Percentiles rank a stretch among this genome's conserved stretches.
These are phyloP conservation scores for Lentinula lateritia DNA, from an alignment of 768 basidiomycete species.

Conservation along the genomic window DNA sequence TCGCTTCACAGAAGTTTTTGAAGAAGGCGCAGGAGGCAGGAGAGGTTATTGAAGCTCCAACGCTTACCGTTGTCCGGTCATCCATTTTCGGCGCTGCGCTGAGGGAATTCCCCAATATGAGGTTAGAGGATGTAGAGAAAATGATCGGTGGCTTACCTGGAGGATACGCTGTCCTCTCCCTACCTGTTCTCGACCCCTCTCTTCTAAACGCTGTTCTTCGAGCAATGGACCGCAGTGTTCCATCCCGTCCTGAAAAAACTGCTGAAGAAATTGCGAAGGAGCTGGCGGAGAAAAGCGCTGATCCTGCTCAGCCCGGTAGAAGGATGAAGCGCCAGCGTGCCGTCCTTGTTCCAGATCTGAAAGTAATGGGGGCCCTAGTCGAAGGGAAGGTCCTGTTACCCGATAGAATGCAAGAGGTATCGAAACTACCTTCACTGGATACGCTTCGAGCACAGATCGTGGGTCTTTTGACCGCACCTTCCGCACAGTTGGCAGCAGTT, in stretches of 20 bases:
- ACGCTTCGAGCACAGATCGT: conserved; percentile 79
- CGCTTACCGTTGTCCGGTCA: conserved; percentile 68
- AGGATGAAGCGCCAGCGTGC: conserved; percentile 56
- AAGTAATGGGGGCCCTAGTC: conserved; percentile 72
- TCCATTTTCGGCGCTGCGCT: conserved; percentile 77
- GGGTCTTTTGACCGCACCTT: conserved; percentile 74
- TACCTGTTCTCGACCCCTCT: conserved; percentile 68
- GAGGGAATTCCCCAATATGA: conserved; percentile 51
- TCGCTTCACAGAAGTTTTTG: conserved; percentile 42
- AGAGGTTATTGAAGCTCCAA: conserved; percentile 31
- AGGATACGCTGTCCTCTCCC: conserved; percentile 57
- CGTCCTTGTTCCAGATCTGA: conserved; percentile 57
- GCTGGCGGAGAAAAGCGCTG: conserved; percentile 51
- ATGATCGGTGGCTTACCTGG: conserved; percentile 58
- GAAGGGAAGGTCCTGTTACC: conserved; percentile 69
- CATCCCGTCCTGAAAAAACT: conserved; percentile 49
- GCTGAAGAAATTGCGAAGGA: conserved; percentile 44
- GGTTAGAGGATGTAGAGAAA: conserved; percentile 37
- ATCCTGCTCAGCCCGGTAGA: conserved; percentile 65
- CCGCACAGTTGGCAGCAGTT: conserved; percentile 65
- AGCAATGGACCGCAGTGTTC: conserved; percentile 61
- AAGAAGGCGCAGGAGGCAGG: conserved; percentile 23
- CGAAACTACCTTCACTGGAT: conserved; percentile 73
- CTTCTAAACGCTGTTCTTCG: conserved; percentile 63
- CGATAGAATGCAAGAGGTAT: conserved; percentile 53